Base-by-base conservation (phyloP, 177 flowering plant genomes). In the Vitis hybrid region DNA sequence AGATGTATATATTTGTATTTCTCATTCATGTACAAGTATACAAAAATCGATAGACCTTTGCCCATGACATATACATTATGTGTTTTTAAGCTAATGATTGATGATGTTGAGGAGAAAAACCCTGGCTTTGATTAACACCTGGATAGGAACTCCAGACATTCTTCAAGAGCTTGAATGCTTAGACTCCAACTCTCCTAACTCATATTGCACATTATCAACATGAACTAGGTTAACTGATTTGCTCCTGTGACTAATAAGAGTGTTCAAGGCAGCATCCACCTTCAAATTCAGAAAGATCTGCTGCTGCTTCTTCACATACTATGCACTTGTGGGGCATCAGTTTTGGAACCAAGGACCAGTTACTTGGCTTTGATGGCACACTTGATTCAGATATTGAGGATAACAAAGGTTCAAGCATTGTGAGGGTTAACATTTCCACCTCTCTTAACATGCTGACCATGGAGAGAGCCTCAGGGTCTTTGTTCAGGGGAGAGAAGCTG, bases 361-460 rank as follows among this genome's bases (percentile, higher is more conserved):
- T 50, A 2, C 22, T 70, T 2, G 62, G 22, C 64, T 59, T 71
- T 18, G 75, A 47, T 20, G 11, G 10, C 62, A 22, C 33, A 65
- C 33, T 70, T 54, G 65, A 17, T 28, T 54, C 50, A 1, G 72
- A 75, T 55, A 75, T 17, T 15, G 64, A 69, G 1, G 67, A 53
- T 31, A 72, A 19, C 5, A 75, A 50, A 18, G 74, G 38, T 53
- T 72, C 62, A 17, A 80, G 60, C 50, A 70, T 57, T 28, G 73
- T 65, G 33, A 72, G 66, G 4, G 76, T 70, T 62, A 67, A 62
- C 15, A 60, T 56, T 68, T 76, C 69, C 15, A 73, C 77, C 71
- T 77, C 76, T 75, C 77, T 75, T 19, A 80, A 55, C 28, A 24
- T 63, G 13, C 59, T 49, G 12, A 70, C 54, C 31, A 71, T 63